Evolutionary conservation across 2,329 filamentous ascomycete genomes (phyloP).

Genomic region (Chalaropsis ovoidea): DNA sequence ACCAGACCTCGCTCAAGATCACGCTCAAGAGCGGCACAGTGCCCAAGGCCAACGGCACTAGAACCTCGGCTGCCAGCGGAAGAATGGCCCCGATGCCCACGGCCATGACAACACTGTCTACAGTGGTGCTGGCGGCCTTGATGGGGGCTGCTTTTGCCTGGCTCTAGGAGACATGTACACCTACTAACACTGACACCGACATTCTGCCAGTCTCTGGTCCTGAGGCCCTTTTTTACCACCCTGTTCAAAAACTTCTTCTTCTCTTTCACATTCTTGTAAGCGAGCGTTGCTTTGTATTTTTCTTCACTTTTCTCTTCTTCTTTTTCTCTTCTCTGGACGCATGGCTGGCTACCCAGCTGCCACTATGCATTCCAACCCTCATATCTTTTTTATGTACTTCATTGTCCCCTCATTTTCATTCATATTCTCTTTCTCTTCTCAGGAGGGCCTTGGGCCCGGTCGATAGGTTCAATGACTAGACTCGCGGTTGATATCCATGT

Average conservation of each 20-base stretch:
- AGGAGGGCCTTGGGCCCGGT: background rate
- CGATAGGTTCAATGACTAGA: constrained; percentile 1
- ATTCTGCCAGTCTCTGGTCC: background rate
- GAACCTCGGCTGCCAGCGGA: background rate
- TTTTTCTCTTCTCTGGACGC: background rate
- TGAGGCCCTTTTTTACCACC: background rate
- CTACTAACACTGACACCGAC: background rate
- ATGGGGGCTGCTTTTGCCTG: constrained; percentile 13
- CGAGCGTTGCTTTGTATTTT: constrained; percentile 16
- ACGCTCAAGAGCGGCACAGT: constrained; percentile 28
- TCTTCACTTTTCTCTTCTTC: background rate
- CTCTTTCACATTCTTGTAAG: constrained; percentile 11
- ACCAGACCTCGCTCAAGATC: constrained; percentile 38
- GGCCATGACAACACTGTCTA: background rate
- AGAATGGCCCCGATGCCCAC: constrained; percentile 6
- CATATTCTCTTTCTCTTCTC: background rate
- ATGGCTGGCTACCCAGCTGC: constrained; percentile 3
- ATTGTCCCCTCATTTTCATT: background rate
- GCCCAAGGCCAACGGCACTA: constrained; percentile 19
- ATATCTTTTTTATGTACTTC: background rate
- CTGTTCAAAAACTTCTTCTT: background rate
- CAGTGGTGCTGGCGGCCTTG: background rate
- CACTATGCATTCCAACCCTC: background rate
- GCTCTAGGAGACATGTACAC: background rate
- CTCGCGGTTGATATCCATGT: background rate